Base-by-base conservation (phyloP, 2,329 filamentous ascomycete genomes). In the Neocatenulostroma microsporum region DNA sequence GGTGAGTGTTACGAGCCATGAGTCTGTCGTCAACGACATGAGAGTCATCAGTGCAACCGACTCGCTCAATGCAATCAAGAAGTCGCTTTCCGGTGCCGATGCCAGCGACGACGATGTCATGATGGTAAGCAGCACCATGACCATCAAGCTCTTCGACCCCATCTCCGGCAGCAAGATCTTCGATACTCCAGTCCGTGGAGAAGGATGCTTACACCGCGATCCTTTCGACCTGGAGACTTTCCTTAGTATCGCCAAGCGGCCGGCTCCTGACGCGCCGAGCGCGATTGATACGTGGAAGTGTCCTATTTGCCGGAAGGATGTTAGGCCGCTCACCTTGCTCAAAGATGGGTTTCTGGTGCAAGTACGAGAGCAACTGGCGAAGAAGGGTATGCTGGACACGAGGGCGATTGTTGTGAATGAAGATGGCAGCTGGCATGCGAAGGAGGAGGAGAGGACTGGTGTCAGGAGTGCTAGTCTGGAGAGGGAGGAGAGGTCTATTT, bases 211-310 rank as follows among this genome's bases (percentile, higher is more conserved):
- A 17, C 89, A 98, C 55, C 66, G 81, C 23, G 85, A 95, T 55
- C 94, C 87, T 55, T 95, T 96, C 55, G 89, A 96, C 56, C 75
- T 95, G 6, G 73, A 82, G 14, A 88, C 76, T 1, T 96, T 85
- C 66, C 72, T 98, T 7, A 60, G 84, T 49, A 48, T 20, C 70
- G 66, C 47, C 49, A 53, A 33, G 56, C 66, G 48, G 26, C 58
- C 43, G 27, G 37, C 14, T 44, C 36, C 10, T 3, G 27, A 15
- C 10, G 14, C 27, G 30, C 45, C 55, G 4, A 50, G 45, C 6
- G 62, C 72, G 37, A 67, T 74, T 1, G 84, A 91, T 51, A 74
- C 76, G 35, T 95, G 88, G 87, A 81, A 74, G 45, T 98, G 91
- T 51, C 91, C 91, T 0, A 76, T 94, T 20, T 96, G 89, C 58